phyloP scores from a whole-genome alignment of 768 basidiomycete species.

The Harrya chromipes region DNA sequence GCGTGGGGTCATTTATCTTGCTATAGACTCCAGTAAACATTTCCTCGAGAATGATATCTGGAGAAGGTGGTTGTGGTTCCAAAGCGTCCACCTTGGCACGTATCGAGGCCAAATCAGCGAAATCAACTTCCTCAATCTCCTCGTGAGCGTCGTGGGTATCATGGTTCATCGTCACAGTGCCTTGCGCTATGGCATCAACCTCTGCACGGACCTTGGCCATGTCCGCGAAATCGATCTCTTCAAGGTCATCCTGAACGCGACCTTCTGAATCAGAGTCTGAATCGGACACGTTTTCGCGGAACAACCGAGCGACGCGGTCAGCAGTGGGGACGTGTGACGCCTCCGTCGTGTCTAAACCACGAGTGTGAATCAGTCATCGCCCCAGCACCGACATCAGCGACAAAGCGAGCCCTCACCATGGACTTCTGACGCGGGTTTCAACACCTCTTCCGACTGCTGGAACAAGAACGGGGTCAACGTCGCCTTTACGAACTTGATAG shows the following conservation, averaged over 20 bases:
- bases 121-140: slow-evolving; percentile 49
- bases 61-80: neutral
- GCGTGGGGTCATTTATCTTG: slow-evolving; percentile 1
- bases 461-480: slow-evolving; percentile 49
- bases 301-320: slow-evolving; percentile 60
- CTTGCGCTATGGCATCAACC: slow-evolving; percentile 32
- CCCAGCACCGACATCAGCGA: neutral
- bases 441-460: slow-evolving; percentile 56
- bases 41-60: slow-evolving; percentile 31
- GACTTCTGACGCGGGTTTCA: slow-evolving; percentile 51
- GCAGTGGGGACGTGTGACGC: slow-evolving; percentile 66
- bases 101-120: slow-evolving; percentile 37
- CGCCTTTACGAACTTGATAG: slow-evolving; percentile 67
- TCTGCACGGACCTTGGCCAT: slow-evolving; percentile 44
- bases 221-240: slow-evolving; percentile 68
- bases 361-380: slow-evolving; percentile 1
- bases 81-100: slow-evolving; percentile 18
- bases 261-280: slow-evolving; percentile 31
- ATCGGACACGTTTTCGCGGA: slow-evolving; percentile 38
- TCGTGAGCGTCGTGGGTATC: slow-evolving; percentile 33
- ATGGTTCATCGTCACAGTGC: neutral
- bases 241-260: slow-evolving; percentile 36
- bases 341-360: slow-evolving; percentile 36
- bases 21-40: slow-evolving; percentile 38
- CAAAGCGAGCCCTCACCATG: slow-evolving; percentile 40